These are phyloP conservation scores for Coix lacrymajobi DNA, from an alignment of 176 grass and related monocot genomes.

Conservation along the genomic window DNA sequence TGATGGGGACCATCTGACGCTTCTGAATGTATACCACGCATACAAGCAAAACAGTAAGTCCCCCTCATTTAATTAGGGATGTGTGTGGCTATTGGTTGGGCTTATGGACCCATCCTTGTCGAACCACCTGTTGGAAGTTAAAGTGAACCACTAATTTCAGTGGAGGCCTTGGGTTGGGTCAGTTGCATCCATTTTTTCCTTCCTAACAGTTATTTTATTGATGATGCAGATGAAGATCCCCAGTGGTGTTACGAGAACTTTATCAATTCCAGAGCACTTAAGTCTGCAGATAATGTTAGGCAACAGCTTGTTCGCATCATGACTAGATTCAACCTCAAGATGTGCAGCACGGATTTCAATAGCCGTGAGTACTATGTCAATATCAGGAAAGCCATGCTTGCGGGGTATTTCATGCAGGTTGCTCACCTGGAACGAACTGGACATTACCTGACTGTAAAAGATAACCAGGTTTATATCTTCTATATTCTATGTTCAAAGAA, in stretches of 20 bases:
- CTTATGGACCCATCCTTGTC: neutral
- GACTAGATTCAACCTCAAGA: constrained; percentile 89
- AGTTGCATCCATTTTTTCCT: neutral
- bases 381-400: constrained; percentile 81
- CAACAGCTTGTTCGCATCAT: constrained; percentile 94
- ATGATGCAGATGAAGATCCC: constrained; percentile 65
- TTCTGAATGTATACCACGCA: constrained; percentile 89
- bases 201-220: neutral
- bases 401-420: constrained; percentile 99
- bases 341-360: constrained; percentile 89
- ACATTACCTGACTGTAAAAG: constrained; percentile 92
- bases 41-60: constrained; percentile 97
- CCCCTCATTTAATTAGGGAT: neutral
- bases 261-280: constrained; percentile 68
- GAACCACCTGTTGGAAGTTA: neutral
- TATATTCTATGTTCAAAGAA: constrained; percentile 2
- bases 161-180: neutral
- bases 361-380: constrained; percentile 86
- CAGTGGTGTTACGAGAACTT: constrained; percentile 99
- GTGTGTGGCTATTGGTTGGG: neutral
- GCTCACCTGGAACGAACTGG: constrained; percentile 90
- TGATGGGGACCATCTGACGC: constrained; percentile 90
- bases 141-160: neutral
- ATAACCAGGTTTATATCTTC: constrained; percentile 96
- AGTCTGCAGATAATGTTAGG: constrained; percentile 94